A percentile compares a stretch with the other conserved stretches of the same genome.
phyloP scores from a whole-genome alignment of 352 stramenopile genomes.

The Globisporangium recalcitrans region DNA sequence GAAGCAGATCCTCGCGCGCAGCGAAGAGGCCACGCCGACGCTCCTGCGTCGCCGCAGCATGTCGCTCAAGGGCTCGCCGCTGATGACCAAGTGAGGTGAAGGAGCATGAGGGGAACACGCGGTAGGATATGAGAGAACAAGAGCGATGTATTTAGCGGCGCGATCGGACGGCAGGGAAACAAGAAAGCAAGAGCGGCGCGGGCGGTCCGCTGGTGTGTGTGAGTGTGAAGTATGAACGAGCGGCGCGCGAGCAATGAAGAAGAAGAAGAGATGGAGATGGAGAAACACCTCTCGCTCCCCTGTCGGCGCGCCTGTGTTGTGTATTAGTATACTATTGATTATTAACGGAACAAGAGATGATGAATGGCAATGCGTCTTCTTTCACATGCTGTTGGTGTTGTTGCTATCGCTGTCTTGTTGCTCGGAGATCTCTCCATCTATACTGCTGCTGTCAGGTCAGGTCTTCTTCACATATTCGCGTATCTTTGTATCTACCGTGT shows the following conservation, averaged over 20 bases:
- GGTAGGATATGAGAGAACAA: conserved; percentile 4
- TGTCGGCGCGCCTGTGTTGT: conserved; percentile 1
- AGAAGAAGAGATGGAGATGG: neutral
- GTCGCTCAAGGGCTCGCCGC: conserved; percentile 42
- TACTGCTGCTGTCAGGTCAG: too few relatives aligned
- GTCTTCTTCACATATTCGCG: neutral
- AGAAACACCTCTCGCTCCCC: neutral
- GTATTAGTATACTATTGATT: conserved; percentile 18
- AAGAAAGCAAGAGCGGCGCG: neutral
- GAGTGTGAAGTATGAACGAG: conserved; percentile 8
- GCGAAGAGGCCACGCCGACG: conserved; percentile 36
- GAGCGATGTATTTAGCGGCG: conserved; percentile 18
- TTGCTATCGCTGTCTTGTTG: too few relatives aligned
- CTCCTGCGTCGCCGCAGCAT: conserved; percentile 55
- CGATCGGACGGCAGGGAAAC: neutral
- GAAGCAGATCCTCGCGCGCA: conserved; percentile 79
- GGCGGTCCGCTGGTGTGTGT: neutral
- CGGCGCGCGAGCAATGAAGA: conserved; percentile 1
- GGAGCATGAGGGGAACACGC: neutral
- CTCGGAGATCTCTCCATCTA: too few relatives aligned
- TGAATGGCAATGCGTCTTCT: conserved; percentile 10
- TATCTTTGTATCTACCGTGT: neutral
- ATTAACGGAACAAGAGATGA: conserved; percentile 12
- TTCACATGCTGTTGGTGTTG: neutral
- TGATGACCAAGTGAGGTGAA: conserved; percentile 17